phyloP scores from a whole-genome alignment of 148 eudicot genomes.

The Heliamphora exappendiculata region DNA sequence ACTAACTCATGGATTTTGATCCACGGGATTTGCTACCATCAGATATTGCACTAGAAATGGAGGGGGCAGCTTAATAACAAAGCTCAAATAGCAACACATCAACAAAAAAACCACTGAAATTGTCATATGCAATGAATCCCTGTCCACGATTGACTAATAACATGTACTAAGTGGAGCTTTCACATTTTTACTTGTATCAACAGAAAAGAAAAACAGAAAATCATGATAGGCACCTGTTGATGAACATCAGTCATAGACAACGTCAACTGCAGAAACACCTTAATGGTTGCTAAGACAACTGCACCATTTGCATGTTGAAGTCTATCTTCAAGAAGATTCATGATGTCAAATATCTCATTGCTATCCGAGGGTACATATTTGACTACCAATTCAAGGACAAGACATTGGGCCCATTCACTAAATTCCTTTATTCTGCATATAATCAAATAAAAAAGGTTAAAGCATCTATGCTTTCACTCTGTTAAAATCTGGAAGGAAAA shows the following conservation, averaged over 20 bases:
- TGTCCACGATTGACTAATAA: not conserved
- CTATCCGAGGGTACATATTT: conserved; percentile 85
- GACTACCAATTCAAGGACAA: conserved; percentile 84
- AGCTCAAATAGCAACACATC: conserved; percentile 7
- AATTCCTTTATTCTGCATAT: conserved; percentile 83
- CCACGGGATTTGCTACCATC: not conserved
- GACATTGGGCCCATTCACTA: conserved; percentile 98
- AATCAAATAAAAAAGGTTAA: conserved; percentile 7
- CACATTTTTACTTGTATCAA: not conserved
- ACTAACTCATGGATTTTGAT: not conserved
- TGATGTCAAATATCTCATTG: conserved; percentile 91
- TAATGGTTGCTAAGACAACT: conserved; percentile 90
- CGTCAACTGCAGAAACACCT: conserved; percentile 89
- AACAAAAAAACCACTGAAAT: not conserved
- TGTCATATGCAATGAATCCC: not conserved
- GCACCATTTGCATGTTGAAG: conserved; percentile 99
- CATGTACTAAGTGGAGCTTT: too few relatives aligned
- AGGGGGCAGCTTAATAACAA: not conserved
- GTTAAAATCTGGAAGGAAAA: conserved; percentile 1
- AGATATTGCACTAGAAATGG: not conserved
- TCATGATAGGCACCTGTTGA: conserved; percentile 70
- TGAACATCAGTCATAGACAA: conserved; percentile 96
- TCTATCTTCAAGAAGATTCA: conserved; percentile 98
- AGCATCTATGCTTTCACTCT: not conserved
- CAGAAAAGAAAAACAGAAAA: not conserved